These are phyloP conservation scores for Anacardium occidentale DNA, from an alignment of 345 rosid genomes.

Conservation along the genomic window DNA sequence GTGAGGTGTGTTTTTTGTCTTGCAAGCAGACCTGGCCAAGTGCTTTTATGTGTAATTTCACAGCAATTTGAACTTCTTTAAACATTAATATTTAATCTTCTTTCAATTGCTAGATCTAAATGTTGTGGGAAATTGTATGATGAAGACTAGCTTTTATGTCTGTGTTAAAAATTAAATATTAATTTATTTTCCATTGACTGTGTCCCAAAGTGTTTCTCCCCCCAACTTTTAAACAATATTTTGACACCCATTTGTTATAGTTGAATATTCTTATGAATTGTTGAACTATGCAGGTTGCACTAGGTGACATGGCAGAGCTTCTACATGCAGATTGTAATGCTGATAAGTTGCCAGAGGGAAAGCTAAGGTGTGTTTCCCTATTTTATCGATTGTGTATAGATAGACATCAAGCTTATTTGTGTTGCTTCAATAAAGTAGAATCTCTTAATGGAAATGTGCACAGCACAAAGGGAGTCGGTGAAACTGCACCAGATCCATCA, in stretches of 20 bases:
- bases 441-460: slow-evolving; percentile 22
- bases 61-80: neutral
- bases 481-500: slow-evolving; percentile 61
- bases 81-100: neutral
- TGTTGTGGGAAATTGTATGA: neutral
- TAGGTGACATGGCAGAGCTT: slow-evolving; percentile 87
- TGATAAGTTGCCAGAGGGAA: slow-evolving; percentile 70
- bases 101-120: neutral
- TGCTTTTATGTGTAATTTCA: neutral
- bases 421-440: neutral
- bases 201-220: neutral
- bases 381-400: neutral
- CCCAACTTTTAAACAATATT: neutral
- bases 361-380: slow-evolving; percentile 56
- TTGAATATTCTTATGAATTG: slow-evolving; percentile 10
- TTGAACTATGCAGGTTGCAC: slow-evolving; percentile 60
- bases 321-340: slow-evolving; percentile 56
- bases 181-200: neutral
- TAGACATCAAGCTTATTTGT: neutral
- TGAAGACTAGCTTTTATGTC: no score
- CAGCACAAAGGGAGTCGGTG: slow-evolving; percentile 82
- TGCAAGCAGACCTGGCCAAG: neutral
- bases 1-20: slow-evolving; percentile 55
- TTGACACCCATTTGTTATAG: neutral
- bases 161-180: neutral